Base-by-base conservation (phyloP, 1,284 basidiomycete genomes). In the Athelia sp. region DNA sequence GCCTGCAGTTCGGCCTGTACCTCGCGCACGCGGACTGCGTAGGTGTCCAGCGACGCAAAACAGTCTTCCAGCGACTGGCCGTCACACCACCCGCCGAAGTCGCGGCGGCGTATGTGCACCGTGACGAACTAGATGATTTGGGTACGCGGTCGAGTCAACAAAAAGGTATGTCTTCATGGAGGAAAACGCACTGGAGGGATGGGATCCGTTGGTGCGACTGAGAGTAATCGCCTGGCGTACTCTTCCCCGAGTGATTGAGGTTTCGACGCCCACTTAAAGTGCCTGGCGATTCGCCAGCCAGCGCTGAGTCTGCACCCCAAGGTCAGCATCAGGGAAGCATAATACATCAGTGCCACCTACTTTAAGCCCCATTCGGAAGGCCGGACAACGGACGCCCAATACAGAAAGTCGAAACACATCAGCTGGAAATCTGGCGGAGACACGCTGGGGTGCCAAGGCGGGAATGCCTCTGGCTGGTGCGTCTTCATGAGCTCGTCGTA, bases 391-490 rank as follows among this genome's bases (percentile, higher is more conserved):
- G 66, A 69, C 13, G 69, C 65, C 52, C 69, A 80, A 58, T 77
- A 79, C 44, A 80, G 57, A 53, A 74, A 75, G 54, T 79, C 78
- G 53, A 71, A 78, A 57, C 76, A 79, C 21, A 76, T 57, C 32
- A 81, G 52, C 29, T 78, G 75, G 45, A 77, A 73, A 54, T 79
- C 76, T 8, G 78, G 78, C 4, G 69, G 69, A 17, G 75, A 59
- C 11, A 62, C 60, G 10, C 66, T 58, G 46, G 67, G 63, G 46
- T 67, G 58, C 4, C 55, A 43, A 11, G 63, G 63, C 1, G 70
- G 26, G 26, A 29, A 29, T 29, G 26, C 4, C 13, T 29, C 26
- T 29, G 26, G 26, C 13, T 29, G 4, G 26, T 24, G 64, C 52
- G 9, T 61, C 57, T 3, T 66, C 57, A 52, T 62, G 66, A 36